Base-by-base conservation (phyloP, 352 stramenopile genomes). In the Globisporangium uncinulatum region DNA sequence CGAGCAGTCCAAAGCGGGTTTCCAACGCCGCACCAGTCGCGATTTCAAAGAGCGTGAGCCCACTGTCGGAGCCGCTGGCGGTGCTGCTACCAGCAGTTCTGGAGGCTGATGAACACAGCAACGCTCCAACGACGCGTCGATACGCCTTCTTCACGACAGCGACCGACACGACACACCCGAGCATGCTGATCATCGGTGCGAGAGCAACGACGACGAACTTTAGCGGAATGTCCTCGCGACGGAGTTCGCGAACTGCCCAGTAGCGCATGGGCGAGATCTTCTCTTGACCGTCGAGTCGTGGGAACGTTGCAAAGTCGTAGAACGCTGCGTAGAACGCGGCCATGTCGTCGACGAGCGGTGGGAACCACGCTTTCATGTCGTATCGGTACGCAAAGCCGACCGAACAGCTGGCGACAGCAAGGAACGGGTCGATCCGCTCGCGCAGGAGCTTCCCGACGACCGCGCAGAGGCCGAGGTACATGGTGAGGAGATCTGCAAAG, bases 1-100 rank as follows among this genome's bases (percentile, higher is more conserved):
- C 19, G 6, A 75, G 48, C 2, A 75, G 29, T 2, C 67, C 67
- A 7, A 59, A 63, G 0, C 63, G 56, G 48, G 62, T 64, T 42
- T 64, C 56, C 4, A 74, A 52, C 36, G 61, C 8, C 0, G 62
- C 62, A n/a, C 62, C 66, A 0, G 62, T 70, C 3, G 66, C 66
- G 13, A 68, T 51, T 29, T 72, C 66, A 21, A 73, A 73, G 1
- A 63, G 13, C 37, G 66, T 73, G 42, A 68, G 56, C 19, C 59
- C 50, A 19, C 66, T 51, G 36, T 41, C 43, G 42, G 17, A 2
- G 9, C 14, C n/a, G 32, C 32, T 9, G 32, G 4, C 5, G 14
- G 13, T 17, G 39, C 39, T 44, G 10, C 10, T 19, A 15, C 15
- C 39, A 5, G 10, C 39, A 19, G 6, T 14, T 17, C 39, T 51